Conservation (phyloP, 305 asterid genomes). For the Fraxinus xanthoxyloides region DNA sequence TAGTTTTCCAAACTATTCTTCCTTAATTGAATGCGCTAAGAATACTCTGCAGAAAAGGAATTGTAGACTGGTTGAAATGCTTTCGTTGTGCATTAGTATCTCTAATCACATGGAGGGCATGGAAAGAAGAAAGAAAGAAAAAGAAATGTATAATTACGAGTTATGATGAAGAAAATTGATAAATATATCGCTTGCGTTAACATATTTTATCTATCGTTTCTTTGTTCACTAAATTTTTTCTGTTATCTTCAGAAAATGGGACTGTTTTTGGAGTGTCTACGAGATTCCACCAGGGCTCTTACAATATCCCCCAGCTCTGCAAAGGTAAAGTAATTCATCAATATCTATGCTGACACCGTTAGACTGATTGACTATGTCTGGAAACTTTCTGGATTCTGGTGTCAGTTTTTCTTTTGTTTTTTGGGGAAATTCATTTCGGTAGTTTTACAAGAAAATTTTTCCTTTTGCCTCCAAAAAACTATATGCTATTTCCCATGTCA, state of each 20-base stretch:
- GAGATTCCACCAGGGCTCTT: conserved; percentile 75
- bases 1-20: not conserved
- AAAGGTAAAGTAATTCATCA: conserved; percentile 51
- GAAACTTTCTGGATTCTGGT: not conserved
- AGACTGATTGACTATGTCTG: conserved; percentile 7
- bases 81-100: not conserved
- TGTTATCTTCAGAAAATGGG: conserved; percentile 70
- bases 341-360: not conserved
- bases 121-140: not conserved
- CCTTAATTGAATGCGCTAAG: not conserved
- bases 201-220: not conserved
- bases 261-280: conserved; percentile 57
- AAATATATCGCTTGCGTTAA: not conserved
- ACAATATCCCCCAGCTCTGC: conserved; percentile 56
- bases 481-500: not conserved
- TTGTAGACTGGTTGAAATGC: not conserved
- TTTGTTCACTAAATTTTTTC: conserved; percentile 5
- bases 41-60: not conserved
- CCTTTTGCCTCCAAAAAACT: conserved; percentile 1
- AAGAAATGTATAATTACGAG: not conserved
- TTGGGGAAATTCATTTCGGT: not conserved
- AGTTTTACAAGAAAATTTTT: conserved; percentile 10
- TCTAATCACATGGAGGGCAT: not conserved
- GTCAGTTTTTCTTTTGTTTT: not conserved
- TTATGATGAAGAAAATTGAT: not conserved